Evolutionary conservation across 2,329 filamentous ascomycete genomes (phyloP).

Genomic region (Cladosporium sp.): DNA sequence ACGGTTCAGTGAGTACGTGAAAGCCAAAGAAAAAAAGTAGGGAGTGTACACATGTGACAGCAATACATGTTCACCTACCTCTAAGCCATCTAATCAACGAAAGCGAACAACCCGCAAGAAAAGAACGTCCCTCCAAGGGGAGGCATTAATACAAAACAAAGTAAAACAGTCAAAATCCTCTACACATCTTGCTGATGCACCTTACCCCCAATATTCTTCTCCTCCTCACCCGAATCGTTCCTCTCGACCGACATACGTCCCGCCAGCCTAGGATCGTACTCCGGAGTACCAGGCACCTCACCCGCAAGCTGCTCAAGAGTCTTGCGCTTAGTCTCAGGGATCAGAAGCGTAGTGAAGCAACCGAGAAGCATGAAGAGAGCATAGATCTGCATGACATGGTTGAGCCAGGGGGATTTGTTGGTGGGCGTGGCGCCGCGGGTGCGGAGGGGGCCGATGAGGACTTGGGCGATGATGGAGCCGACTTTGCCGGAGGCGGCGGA

Average conservation of each 20-base stretch:
- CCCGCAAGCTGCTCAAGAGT: constrained; percentile 72
- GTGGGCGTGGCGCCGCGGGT: constrained; percentile 56
- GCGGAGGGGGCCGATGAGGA: constrained; percentile 51
- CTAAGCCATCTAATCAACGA: background rate
- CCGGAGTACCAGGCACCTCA: constrained; percentile 60
- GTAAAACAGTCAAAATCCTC: background rate
- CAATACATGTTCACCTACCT: background rate
- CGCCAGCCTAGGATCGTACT: constrained; percentile 43
- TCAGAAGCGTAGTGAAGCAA: constrained; percentile 66
- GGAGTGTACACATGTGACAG: no score
- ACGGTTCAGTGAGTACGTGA: no score
- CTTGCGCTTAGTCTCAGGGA: constrained; percentile 67
- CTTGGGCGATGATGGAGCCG: constrained; percentile 52
- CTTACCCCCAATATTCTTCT: constrained; percentile 5
- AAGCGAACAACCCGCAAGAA: background rate
- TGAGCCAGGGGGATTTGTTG: constrained; percentile 63
- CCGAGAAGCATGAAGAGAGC: constrained; percentile 79
- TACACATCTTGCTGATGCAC: background rate
- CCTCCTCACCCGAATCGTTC: constrained; percentile 9
- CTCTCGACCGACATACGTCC: constrained; percentile 17
- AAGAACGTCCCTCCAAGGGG: background rate
- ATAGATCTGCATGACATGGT: constrained; percentile 75
- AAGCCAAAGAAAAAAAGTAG: no score
- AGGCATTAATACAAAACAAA: background rate
- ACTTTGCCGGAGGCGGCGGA: constrained; percentile 51